phyloP scores from a whole-genome alignment of 2,329 filamentous ascomycete species.

The Orbilia quercus region DNA sequence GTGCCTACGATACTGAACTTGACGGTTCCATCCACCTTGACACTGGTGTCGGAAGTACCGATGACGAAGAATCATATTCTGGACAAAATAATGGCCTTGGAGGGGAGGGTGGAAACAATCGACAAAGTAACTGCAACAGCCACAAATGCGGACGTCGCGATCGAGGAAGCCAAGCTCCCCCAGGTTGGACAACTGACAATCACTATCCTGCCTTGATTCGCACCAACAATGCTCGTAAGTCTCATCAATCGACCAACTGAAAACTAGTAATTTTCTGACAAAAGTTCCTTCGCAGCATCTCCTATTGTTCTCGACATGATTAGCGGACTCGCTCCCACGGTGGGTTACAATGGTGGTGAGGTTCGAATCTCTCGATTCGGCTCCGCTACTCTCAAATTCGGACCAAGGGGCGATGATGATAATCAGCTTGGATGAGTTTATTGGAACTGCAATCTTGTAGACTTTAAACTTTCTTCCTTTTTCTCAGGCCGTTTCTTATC shows the following conservation, averaged over 20 bases:
- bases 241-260: not conserved
- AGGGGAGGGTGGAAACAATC: too few relatives aligned
- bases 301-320: slow-evolving; percentile 11
- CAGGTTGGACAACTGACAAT: too few relatives aligned
- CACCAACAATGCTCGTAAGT: slow-evolving; percentile 11
- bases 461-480: too few relatives aligned
- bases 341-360: slow-evolving; percentile 14
- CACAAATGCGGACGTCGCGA: too few relatives aligned
- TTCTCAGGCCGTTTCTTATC: too few relatives aligned
- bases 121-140: too few relatives aligned
- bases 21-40: too few relatives aligned
- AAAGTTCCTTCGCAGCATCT: slow-evolving; percentile 9
- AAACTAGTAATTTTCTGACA: not conserved
- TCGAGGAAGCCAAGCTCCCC: too few relatives aligned
- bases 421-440: slow-evolving; percentile 4
- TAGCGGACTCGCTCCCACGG: slow-evolving; percentile 11
- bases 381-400: slow-evolving; percentile 31
- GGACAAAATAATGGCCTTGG: too few relatives aligned
- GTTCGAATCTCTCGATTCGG: slow-evolving; percentile 28
- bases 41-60: not conserved
- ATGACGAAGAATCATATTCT: not conserved
- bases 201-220: too few relatives aligned
- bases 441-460: too few relatives aligned
- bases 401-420: not conserved
- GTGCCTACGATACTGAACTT: slow-evolving; percentile 17